Evolutionary conservation across 495 filamentous ascomycete genomes (phyloP).

Genomic region (Talaromyces trachyspermus): DNA sequence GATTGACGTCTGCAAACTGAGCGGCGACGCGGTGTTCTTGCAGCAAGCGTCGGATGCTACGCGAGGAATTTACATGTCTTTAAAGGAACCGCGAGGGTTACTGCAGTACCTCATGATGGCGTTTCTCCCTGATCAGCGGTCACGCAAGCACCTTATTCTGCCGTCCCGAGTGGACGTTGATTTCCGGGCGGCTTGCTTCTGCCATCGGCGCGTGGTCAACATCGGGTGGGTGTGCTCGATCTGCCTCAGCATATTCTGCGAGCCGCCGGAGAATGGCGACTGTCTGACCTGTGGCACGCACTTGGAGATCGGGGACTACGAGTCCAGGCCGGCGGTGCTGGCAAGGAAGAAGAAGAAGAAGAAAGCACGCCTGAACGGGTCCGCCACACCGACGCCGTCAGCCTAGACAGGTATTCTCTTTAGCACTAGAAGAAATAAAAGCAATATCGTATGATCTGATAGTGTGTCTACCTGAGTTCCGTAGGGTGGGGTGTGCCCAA

Average conservation of each 20-base stretch:
- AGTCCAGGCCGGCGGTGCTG: conserved; percentile 66
- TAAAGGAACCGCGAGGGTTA: conserved; percentile 57
- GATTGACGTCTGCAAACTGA: conserved; percentile 81
- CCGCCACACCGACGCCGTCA: conserved; percentile 35
- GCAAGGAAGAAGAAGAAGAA: conserved; percentile 68
- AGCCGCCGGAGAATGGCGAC: conserved; percentile 54
- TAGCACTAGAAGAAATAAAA: too few species aligned
- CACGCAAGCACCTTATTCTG: conserved; percentile 56
- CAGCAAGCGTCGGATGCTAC: conserved; percentile 93
- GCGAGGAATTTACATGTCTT: conserved; percentile 73
- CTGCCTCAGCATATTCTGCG: conserved; percentile 80
- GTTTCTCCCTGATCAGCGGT: conserved; percentile 71
- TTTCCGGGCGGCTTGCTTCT: conserved; percentile 96
- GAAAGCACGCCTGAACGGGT: conserved; percentile 39
- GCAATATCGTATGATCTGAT: too few species aligned
- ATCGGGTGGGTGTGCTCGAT: conserved; percentile 93
- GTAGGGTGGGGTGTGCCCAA: conserved; percentile 2
- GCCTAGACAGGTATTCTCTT: conserved; percentile 11
- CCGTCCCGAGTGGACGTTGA: conserved; percentile 85
- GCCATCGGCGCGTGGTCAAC: conserved; percentile 84
- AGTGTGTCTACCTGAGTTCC: too few species aligned
- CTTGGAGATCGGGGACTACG: conserved; percentile 68
- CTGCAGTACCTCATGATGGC: conserved; percentile 93
- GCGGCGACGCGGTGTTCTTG: conserved; percentile 82
- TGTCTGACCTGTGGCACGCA: conserved; percentile 90